Percentiles rank a stretch among this genome's conserved stretches.
Evolutionary conservation across 352 stramenopile species (phyloP).

Genomic region (Ophiocytium majus): DNA sequence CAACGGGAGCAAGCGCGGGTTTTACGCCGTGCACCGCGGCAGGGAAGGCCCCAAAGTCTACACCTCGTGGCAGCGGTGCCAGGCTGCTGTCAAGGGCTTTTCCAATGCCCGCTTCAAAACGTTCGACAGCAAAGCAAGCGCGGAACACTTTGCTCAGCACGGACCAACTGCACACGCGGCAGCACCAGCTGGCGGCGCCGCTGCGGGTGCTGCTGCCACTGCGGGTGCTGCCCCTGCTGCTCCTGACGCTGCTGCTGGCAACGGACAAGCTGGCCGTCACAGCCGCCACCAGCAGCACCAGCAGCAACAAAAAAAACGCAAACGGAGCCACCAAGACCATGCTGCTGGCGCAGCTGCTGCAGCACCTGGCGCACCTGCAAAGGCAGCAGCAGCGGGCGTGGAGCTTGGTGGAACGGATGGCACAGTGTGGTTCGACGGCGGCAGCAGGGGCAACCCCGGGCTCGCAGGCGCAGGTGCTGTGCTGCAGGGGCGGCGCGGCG

Average conservation of each 20-base stretch:
- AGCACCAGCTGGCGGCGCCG: not conserved
- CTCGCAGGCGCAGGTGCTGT: slow-evolving; percentile 31
- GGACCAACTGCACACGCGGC: not conserved
- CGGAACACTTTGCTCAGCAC: not conserved
- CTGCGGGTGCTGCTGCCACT: not conserved
- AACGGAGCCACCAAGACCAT: too few species aligned
- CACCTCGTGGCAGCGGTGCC: not conserved
- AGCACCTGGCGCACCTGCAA: too few species aligned
- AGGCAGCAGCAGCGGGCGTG: too few species aligned
- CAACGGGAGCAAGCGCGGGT: not conserved
- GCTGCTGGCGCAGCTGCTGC: too few species aligned
- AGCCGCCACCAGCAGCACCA: too few species aligned
- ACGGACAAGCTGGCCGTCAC: too few species aligned
- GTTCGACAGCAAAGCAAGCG: not conserved
- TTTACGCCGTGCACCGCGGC: not conserved
- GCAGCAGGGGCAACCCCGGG: slow-evolving; percentile 48
- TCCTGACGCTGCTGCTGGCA: too few species aligned
- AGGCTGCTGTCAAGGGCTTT: slow-evolving; percentile 1
- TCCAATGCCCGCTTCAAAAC: not conserved
- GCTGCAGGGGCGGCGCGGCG: not conserved
- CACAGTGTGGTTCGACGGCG: slow-evolving; percentile 43
- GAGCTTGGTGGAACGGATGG: too few species aligned
- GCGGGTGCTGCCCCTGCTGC: too few species aligned
- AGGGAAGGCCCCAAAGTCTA: slow-evolving; percentile 1
- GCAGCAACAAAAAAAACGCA: too few species aligned